A percentile compares a stretch with the other conserved stretches of the same genome.
Evolutionary conservation across 768 basidiomycete species (phyloP).

Genomic region (Kwoniella sp.): DNA sequence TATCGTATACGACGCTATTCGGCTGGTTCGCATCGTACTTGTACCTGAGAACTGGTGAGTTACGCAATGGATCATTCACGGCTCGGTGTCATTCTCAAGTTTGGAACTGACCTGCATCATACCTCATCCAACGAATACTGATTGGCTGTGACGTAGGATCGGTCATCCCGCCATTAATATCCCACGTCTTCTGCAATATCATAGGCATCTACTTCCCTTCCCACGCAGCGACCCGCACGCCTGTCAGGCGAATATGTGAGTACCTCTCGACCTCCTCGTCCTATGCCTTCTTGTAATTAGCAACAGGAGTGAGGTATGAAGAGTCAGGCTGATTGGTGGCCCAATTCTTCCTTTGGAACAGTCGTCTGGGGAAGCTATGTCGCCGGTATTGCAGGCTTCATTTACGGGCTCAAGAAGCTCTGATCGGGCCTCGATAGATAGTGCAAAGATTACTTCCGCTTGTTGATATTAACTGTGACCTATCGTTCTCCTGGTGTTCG

Average conservation of each 20-base stretch:
- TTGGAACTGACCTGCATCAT: neutral
- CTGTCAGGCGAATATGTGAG: constrained; percentile 61
- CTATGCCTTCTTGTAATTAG: no score
- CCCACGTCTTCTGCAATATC: constrained; percentile 90
- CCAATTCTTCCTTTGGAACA: constrained; percentile 45
- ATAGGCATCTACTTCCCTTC: constrained; percentile 82
- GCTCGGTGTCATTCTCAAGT: neutral
- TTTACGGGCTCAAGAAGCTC: constrained; percentile 16
- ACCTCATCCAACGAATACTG: neutral
- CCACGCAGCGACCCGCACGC: constrained; percentile 62
- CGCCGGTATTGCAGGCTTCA: constrained; percentile 65
- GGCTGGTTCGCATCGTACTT: constrained; percentile 85
- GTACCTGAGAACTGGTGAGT: constrained; percentile 73
- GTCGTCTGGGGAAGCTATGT: constrained; percentile 65
- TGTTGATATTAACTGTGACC: no score
- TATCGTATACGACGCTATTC: constrained; percentile 87
- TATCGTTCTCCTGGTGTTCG: no score
- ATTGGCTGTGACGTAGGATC: constrained; percentile 58
- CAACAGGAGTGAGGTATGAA: no score
- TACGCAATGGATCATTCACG: neutral
- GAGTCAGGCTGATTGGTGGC: neutral
- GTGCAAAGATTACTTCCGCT: no score
- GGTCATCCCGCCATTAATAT: constrained; percentile 71
- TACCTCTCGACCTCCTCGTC: neutral
- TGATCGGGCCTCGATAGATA: no score